Evolutionary conservation across 139 green algal genomes (phyloP).

Genomic region (Zygnema circumcarinatum): DNA sequence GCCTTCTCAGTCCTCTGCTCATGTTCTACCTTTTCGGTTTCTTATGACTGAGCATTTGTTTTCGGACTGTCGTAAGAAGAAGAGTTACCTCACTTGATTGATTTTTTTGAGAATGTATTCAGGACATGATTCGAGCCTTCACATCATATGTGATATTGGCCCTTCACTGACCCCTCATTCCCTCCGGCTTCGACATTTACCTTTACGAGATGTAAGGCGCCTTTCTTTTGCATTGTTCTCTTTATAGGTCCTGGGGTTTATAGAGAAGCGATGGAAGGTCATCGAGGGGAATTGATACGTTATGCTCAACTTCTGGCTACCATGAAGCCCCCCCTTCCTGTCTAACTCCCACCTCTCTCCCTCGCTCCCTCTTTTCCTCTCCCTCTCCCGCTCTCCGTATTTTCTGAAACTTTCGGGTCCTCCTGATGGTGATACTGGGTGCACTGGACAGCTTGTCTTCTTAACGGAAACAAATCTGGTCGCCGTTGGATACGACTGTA

Average conservation of each 20-base stretch:
- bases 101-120: no score
- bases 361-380: background rate
- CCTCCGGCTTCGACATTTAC: constrained; percentile 14
- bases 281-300: no score
- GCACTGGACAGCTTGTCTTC: constrained; percentile 41
- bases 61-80: no score
- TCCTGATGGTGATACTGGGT: no score
- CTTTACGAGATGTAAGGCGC: constrained; percentile 29
- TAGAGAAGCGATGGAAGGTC: background rate
- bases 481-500: constrained; percentile 40
- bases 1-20: no score
- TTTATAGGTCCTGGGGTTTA: no score
- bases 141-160: constrained; percentile 46
- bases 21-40: no score
- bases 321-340: background rate
- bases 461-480: constrained; percentile 41
- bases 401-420: no score
- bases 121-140: constrained; percentile 52
- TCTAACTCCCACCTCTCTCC: background rate
- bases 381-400: background rate
- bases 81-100: no score
- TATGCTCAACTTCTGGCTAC: no score
- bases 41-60: no score
- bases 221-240: background rate
- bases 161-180: background rate